phyloP scores from a whole-genome alignment of 2,329 filamentous ascomycete genomes.

The Penicillium sp. region DNA sequence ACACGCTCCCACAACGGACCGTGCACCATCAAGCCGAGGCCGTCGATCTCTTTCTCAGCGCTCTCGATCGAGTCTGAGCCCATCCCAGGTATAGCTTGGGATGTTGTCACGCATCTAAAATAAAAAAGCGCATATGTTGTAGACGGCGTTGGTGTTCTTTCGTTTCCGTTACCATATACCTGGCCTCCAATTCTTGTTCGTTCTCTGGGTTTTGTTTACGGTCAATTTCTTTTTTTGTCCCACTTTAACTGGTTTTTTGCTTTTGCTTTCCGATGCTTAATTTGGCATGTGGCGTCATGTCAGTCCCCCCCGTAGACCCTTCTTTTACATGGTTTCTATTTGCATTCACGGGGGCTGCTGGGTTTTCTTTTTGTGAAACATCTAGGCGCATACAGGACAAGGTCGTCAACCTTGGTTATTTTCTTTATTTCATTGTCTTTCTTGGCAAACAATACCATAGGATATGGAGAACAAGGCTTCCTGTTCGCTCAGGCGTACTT shows the following conservation, averaged over 20 bases:
- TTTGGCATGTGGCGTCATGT: background rate
- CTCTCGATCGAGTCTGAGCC: constrained; percentile 38
- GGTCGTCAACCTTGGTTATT: background rate
- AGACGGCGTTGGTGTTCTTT: constrained; percentile 10
- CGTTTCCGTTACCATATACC: background rate
- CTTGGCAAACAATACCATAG: background rate
- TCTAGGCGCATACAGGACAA: background rate
- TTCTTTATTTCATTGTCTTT: background rate
- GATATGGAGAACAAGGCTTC: too few species aligned
- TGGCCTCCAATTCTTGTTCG: background rate
- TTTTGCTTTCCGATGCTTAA: background rate
- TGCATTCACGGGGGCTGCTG: background rate
- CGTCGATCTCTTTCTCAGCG: constrained; percentile 37
- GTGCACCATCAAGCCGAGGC: constrained; percentile 35
- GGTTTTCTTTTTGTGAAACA: background rate
- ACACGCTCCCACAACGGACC: constrained; percentile 35
- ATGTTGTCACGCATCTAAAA: background rate
- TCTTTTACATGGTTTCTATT: background rate
- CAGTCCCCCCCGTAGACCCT: background rate
- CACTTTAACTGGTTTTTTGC: background rate
- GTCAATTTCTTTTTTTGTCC: background rate
- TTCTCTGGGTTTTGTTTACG: background rate
- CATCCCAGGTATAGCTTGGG: constrained; percentile 20
- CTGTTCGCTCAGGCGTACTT: too few species aligned
- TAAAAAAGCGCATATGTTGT: constrained; percentile 5